Conservation (phyloP, 2,329 filamentous ascomycete genomes). For the Cordyceps militaris region DNA sequence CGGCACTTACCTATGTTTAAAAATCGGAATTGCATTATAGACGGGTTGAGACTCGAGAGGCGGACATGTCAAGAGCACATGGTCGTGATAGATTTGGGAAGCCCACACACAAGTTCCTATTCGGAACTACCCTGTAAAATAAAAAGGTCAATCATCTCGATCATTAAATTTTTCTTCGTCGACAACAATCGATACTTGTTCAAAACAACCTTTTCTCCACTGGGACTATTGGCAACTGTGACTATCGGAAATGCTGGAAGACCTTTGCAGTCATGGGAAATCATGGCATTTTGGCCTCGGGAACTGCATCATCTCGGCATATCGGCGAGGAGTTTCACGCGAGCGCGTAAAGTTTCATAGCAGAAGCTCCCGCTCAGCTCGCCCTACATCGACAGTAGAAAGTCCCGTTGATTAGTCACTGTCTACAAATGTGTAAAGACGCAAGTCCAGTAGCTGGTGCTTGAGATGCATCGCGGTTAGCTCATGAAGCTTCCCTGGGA, state of each 20-base stretch:
- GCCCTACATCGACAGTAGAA: background rate
- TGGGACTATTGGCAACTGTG: no score
- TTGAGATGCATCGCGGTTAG: background rate
- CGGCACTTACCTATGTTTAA: constrained; percentile 11
- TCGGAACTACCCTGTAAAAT: constrained; percentile 36
- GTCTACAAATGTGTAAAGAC: background rate
- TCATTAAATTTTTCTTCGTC: constrained; percentile 26
- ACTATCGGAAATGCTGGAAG: background rate
- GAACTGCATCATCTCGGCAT: background rate
- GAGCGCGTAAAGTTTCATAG: background rate
- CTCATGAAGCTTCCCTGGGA: no score
- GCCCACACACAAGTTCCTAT: constrained; percentile 25
- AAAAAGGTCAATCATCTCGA: constrained; percentile 35
- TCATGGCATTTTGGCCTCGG: background rate
- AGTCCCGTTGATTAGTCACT: background rate
- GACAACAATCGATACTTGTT: constrained; percentile 11
- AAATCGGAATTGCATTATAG: constrained; percentile 15
- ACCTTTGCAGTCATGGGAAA: background rate
- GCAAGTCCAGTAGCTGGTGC: background rate
- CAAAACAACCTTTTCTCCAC: background rate
- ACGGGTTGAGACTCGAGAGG: constrained; percentile 14
- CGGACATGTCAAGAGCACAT: constrained; percentile 26
- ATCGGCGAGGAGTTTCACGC: background rate
- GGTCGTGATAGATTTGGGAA: constrained; percentile 30
- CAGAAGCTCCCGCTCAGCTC: background rate